Evolutionary conservation across 2,329 filamentous ascomycete genomes (phyloP).

Genomic region (Microcyclosporella mali): DNA sequence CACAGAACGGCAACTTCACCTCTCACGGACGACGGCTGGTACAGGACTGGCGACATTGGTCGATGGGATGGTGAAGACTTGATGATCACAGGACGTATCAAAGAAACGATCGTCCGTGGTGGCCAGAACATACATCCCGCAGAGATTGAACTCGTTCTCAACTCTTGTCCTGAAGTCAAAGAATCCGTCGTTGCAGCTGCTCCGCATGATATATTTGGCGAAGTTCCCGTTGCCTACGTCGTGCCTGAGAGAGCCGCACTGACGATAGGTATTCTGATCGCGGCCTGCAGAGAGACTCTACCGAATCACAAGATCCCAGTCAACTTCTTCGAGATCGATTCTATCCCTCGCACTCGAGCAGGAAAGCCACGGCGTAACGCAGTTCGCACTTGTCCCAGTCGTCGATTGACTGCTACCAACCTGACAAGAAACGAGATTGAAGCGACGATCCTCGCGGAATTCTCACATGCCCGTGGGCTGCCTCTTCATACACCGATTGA

Average conservation of each 20-base stretch:
- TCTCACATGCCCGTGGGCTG: background rate
- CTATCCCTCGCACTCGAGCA: background rate
- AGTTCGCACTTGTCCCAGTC: background rate
- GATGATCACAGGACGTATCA: background rate
- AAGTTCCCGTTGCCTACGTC: background rate
- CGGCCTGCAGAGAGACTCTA: background rate
- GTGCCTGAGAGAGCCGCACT: background rate
- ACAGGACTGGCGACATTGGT: slow-evolving; percentile 1
- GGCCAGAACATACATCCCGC: slow-evolving; percentile 1
- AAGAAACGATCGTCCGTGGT: background rate
- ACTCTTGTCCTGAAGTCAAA: background rate
- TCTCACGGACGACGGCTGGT: background rate
- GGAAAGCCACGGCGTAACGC: slow-evolving; percentile 1
- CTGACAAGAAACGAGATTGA: background rate
- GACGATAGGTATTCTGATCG: background rate
- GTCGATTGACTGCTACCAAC: background rate
- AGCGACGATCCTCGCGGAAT: background rate
- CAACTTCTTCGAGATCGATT: slow-evolving; percentile 1
- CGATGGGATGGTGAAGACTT: background rate
- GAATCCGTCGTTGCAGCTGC: background rate
- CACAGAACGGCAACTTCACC: background rate
- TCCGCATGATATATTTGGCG: slow-evolving; percentile 1
- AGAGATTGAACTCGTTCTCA: background rate
- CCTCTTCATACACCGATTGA: background rate
- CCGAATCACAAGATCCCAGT: slow-evolving; percentile 1